Evolutionary conservation across 345 rosid species (phyloP).

Genomic region (Brassica cretica): DNA sequence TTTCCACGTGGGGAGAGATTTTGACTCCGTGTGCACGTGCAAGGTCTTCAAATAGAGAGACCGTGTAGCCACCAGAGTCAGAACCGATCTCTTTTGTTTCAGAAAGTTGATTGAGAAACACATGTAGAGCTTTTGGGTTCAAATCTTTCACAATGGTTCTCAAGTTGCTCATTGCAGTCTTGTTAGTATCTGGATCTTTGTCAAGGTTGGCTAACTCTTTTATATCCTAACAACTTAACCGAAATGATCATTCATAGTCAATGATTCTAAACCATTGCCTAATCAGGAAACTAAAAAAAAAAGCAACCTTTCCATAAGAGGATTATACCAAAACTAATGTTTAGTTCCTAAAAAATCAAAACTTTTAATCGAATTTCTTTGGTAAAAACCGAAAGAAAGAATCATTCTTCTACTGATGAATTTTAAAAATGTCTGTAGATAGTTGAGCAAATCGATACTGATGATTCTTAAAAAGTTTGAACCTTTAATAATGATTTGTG

Average conservation of each 20-base stretch:
- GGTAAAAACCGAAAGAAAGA: background rate
- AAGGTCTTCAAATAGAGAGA: slow-evolving; percentile 92
- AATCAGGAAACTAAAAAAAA: slow-evolving; percentile 10
- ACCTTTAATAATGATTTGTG: background rate
- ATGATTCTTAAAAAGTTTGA: background rate
- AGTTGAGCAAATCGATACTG: background rate
- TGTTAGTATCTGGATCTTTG: slow-evolving; percentile 71
- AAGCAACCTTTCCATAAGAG: background rate
- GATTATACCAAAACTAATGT: too few relatives aligned
- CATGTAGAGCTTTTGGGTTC: slow-evolving; percentile 77
- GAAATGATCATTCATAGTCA: too few relatives aligned
- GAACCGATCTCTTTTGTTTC: slow-evolving; percentile 86
- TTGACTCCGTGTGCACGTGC: slow-evolving; percentile 93
- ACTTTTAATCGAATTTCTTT: background rate
- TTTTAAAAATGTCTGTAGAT: background rate
- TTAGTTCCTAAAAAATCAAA: too few relatives aligned
- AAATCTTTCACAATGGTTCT: slow-evolving; percentile 77
- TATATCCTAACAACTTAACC: background rate
- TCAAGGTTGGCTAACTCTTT: slow-evolving; percentile 80
- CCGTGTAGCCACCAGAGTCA: slow-evolving; percentile 79
- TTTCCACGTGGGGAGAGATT: slow-evolving; percentile 80
- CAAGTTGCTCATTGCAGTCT: slow-evolving; percentile 79
- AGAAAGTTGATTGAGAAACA: slow-evolving; percentile 84
- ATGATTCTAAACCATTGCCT: slow-evolving; percentile 2
- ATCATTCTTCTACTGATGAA: too few relatives aligned